Evolutionary conservation across 2,329 filamentous ascomycete genomes (phyloP).

Genomic region (Sarocladium brachiariae): DNA sequence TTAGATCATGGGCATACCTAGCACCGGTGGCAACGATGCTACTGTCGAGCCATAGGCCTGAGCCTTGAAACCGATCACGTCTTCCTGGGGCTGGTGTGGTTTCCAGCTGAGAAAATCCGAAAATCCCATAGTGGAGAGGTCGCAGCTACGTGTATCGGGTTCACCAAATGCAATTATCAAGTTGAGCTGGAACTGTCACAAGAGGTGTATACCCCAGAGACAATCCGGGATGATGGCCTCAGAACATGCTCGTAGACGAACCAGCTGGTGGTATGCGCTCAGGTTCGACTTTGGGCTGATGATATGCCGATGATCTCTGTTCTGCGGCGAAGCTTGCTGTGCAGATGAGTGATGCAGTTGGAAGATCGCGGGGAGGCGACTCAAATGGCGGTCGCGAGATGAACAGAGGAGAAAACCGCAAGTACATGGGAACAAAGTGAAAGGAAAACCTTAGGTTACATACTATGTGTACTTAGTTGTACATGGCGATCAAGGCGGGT

Average conservation of each 20-base stretch:
- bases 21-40: conserved; percentile 11
- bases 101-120: conserved; percentile 9
- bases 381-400: not conserved
- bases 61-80: conserved; percentile 5
- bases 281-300: no score
- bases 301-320: no score
- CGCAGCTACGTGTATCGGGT: no score
- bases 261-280: not conserved
- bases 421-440: not conserved
- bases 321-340: no score
- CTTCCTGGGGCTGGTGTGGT: not conserved
- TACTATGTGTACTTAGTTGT: no score
- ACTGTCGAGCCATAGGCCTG: conserved; percentile 12
- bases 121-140: conserved; percentile 12
- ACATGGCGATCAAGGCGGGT: not conserved
- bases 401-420: not conserved
- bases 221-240: not conserved
- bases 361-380: not conserved
- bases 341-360: not conserved
- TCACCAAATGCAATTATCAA: no score
- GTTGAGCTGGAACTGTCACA: not conserved
- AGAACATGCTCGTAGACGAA: not conserved
- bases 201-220: not conserved
- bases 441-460: conserved; percentile 4
- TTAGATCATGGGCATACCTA: conserved; percentile 5